Evolutionary conservation across 1,284 basidiomycete genomes (phyloP), one percentile per base, ranked within the genome.

Genomic region (Wolfiporia cocos): DNA sequence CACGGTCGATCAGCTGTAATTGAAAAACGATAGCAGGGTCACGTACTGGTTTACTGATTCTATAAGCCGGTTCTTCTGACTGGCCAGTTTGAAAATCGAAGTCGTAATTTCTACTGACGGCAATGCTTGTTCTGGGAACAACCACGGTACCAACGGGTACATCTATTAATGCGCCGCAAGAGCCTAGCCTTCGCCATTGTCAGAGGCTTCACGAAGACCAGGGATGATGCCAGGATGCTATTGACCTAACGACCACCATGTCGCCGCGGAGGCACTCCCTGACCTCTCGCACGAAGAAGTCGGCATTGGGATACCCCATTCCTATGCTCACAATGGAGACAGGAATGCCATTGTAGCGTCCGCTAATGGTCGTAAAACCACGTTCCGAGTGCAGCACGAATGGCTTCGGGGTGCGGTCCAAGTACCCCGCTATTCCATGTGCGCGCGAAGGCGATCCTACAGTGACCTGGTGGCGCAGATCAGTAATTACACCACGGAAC

Each of bases 271-370:
- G 63, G 50, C 84, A 84, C 56, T 91, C 89, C 44, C 88, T 73
- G 14, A 76, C 77, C 65, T 92, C 89, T 48, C 89, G 76, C 12
- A 92, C 74, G 59, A 91, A 88, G 63, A 92, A 92, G 62, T 92
- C 88, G 62, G 83, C 83, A 60, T 86, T 87, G 2, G 86, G 75
- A 47, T 67, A 69, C 17, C 88, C 88, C 89, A 92, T 92, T 7
- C 89, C 89, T 44, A 90, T 90, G 46, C 82, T 84, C 34, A 89
- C 69, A 41, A 92, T 75, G 11, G 81, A 85, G 24, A 92, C 60
- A 4, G 87, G 86, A 3, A 74, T 62, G 34, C 75, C 76, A 34
- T 74, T 71, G 67, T 81, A 91, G 29, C 78, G 71, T 10, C 89
- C 89, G 3, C 88, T 91, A 49, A 89, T 76, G 3, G 86, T 91